Base-by-base conservation (phyloP, 106 monocot species). In the Acanthochlamys bracteata region DNA sequence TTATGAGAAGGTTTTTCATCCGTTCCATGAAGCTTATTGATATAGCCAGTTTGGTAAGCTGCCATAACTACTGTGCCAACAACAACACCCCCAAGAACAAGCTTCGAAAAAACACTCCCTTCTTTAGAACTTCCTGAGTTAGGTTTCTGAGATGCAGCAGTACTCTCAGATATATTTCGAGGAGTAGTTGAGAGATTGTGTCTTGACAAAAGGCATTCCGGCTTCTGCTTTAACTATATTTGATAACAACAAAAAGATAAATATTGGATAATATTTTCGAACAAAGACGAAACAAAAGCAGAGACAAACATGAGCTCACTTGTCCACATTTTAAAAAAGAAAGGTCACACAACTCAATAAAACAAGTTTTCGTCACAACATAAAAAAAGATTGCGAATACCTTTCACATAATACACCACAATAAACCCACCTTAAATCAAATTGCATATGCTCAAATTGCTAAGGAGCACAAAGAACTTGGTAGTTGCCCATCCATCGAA, bases 1-100 rank as follows among this genome's bases (percentile, higher is more conserved):
- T 24, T 61, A 54, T 27, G 42, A 60, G 70, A 60, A 42, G 69
- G 39, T 66, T 60, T 69, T 19, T 61, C 67, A 45, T 79, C 64
- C 63, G 64, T 78, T 26, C 66, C 15, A 63, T 25, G 22, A 69
- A 69, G 15, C 46, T 65, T 20, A 66, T 73, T 66, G 53, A 83
- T 55, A 53, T 78, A 80, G 4, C 80, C 88, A 64, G 66, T 55
- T 63, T 78, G 74, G 57, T 88, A 78, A 56, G 84, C 80, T 64
- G 66, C 77, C 25, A 78, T 42, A 20, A 55, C 65, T 46, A 75
- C 78, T 59, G 74, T 78, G 41, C 80, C 88, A 59, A 78, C 60
- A 40, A 80, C 24, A 51, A 68, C 67, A 74, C 73, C 66, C 6
- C 88, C 88, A 71, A 88, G 63, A 14, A 75, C 54, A 59, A 88